Conservation (phyloP, 441 rosid species). For the Geranium incanum region DNA sequence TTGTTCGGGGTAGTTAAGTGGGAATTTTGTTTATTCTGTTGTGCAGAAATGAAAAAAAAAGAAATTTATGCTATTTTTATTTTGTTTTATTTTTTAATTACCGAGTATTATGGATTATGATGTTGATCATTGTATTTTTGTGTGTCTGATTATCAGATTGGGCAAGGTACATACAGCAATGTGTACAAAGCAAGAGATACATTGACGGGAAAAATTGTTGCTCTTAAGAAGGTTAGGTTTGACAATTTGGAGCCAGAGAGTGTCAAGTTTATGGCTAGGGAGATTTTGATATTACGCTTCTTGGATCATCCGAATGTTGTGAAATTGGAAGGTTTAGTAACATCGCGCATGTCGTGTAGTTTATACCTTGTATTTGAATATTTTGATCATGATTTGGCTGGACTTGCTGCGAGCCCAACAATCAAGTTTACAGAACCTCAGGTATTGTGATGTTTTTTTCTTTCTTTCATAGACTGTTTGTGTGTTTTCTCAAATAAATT, state of each 20-base stretch:
- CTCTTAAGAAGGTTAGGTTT: constrained; percentile 57
- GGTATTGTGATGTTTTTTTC: constrained; percentile 26
- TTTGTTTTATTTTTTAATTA: too few species aligned
- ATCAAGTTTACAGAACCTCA: constrained; percentile 51
- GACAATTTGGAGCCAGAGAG: constrained; percentile 57
- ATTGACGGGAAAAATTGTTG: constrained; percentile 47
- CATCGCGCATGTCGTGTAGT: constrained; percentile 55
- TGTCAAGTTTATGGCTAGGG: constrained; percentile 65
- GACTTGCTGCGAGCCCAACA: constrained; percentile 50
- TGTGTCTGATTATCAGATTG: constrained; percentile 37
- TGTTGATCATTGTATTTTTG: constrained; percentile 13
- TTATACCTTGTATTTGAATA: constrained; percentile 53
- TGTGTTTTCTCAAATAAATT: neutral
- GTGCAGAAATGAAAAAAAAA: neutral
- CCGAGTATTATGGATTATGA: neutral
- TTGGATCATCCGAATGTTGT: constrained; percentile 61
- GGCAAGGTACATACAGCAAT: constrained; percentile 63
- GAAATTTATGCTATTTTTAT: neutral
- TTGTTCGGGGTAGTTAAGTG: neutral
- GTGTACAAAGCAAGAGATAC: constrained; percentile 61
- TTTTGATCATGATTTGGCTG: constrained; percentile 63
- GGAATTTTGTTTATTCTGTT: neutral
- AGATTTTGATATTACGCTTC: constrained; percentile 47
- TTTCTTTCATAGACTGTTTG: neutral
- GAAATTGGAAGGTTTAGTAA: constrained; percentile 52